Evolutionary conservation across 176 grass and related monocot species (phyloP).

Genomic region (Bolboschoenus planiculmis): DNA sequence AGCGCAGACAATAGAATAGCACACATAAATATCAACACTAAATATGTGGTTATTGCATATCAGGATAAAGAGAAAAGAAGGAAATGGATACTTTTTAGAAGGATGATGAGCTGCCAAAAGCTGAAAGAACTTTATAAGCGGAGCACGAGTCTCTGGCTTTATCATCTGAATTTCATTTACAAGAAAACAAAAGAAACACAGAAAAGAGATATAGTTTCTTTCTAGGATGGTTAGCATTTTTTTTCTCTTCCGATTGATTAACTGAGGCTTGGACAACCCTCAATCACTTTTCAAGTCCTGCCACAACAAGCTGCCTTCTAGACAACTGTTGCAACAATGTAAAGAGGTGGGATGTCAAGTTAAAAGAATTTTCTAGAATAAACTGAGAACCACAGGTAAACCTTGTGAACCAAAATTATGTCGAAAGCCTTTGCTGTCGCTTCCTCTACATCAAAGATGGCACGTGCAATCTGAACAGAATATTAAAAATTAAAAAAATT

Average conservation of each 20-base stretch:
- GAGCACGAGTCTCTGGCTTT: slow-evolving; percentile 57
- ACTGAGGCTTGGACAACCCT: background rate
- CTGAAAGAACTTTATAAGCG: slow-evolving; percentile 86
- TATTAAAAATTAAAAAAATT: slow-evolving; percentile 17
- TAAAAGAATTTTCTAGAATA: background rate
- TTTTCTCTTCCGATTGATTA: background rate
- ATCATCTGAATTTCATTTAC: slow-evolving; percentile 66
- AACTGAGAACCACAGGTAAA: slow-evolving; percentile 22
- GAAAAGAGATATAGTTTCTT: slow-evolving; percentile 1
- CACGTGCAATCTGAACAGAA: slow-evolving; percentile 58
- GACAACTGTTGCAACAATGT: slow-evolving; percentile 3
- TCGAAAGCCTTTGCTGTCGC: slow-evolving; percentile 74
- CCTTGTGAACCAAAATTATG: slow-evolving; percentile 92
- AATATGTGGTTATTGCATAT: slow-evolving; percentile 4
- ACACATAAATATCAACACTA: background rate
- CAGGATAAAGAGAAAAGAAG: slow-evolving; percentile 7
- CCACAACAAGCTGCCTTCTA: background rate
- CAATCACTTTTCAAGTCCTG: background rate
- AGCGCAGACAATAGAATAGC: background rate
- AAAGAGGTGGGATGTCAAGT: background rate
- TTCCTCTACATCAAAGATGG: slow-evolving; percentile 94
- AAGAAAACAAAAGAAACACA: slow-evolving; percentile 13
- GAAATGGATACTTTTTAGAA: slow-evolving; percentile 70
- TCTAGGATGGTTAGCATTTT: background rate
- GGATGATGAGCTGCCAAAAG: slow-evolving; percentile 95